Percentiles rank a stretch among this genome's conserved stretches.
phyloP scores from a whole-genome alignment of 2,329 filamentous ascomycete genomes.

The Hypoxylon sp. region DNA sequence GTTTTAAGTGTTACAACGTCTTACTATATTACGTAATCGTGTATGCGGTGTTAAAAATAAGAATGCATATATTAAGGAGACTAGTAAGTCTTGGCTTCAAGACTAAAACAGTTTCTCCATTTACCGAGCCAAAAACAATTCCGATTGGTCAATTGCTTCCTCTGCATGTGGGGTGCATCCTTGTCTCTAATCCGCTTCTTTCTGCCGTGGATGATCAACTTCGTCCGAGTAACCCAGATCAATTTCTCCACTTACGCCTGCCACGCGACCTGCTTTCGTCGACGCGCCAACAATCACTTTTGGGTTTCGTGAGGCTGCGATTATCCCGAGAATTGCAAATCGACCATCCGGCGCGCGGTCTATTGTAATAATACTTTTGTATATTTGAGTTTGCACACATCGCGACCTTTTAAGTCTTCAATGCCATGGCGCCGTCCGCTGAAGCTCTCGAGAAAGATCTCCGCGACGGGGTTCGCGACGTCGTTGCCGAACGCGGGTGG shows the following conservation, averaged over 20 bases:
- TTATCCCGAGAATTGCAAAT: not conserved
- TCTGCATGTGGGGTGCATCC: constrained; percentile 11
- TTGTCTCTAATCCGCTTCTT: constrained; percentile 21
- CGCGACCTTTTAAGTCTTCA: not conserved
- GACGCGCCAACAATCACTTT: constrained; percentile 35
- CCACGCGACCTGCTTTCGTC: constrained; percentile 37
- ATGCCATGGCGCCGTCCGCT: constrained; percentile 60
- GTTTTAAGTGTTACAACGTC: too few relatives aligned
- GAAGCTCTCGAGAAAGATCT: constrained; percentile 64
- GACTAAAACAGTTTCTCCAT: constrained; percentile 2
- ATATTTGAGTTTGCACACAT: not conserved
- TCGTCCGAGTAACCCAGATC: not conserved
- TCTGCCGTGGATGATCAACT: not conserved
- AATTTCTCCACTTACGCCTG: constrained; percentile 38
- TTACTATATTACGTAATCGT: not conserved
- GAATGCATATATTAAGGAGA: not conserved
- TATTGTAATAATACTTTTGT: not conserved
- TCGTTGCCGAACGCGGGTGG: constrained; percentile 60
- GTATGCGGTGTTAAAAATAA: not conserved
- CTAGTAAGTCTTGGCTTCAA: constrained; percentile 5
- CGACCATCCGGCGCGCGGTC: not conserved
- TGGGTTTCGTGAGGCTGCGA: constrained; percentile 7
- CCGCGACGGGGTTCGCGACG: constrained; percentile 61
- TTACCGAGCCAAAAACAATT: constrained; percentile 4
- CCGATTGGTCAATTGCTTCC: constrained; percentile 38